Evolutionary conservation across 1,139 yeast species (phyloP).

Genomic region (Komagataea norvegica): DNA sequence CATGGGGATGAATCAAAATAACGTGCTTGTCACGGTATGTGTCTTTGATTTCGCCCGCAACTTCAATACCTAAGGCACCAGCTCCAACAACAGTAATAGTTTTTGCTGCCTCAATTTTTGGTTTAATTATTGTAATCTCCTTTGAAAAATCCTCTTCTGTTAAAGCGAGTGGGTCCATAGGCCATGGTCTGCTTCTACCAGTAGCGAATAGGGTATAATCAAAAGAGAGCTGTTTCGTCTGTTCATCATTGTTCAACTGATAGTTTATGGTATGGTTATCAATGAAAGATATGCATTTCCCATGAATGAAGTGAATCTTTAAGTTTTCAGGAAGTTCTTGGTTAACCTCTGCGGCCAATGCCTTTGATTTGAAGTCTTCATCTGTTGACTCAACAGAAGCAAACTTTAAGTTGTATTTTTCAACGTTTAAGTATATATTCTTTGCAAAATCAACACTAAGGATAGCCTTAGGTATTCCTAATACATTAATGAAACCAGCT

Average conservation of each 20-base stretch:
- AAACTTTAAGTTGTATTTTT: constrained; percentile 24
- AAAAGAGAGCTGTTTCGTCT: constrained; percentile 34
- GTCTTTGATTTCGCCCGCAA: constrained; percentile 30
- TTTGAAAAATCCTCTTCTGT: constrained; percentile 24
- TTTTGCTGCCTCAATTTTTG: constrained; percentile 19
- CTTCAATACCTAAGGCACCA: constrained; percentile 31
- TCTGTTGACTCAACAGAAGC: constrained; percentile 33
- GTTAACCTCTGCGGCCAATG: constrained; percentile 15
- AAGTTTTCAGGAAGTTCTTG: constrained; percentile 19
- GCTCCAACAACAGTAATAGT: constrained; percentile 29
- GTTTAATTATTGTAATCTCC: constrained; percentile 28
- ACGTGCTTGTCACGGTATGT: constrained; percentile 25
- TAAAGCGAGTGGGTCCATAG: constrained; percentile 43
- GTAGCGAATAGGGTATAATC: constrained; percentile 47
- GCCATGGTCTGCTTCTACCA: constrained; percentile 52
- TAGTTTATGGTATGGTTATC: constrained; percentile 27
- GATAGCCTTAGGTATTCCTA: constrained; percentile 48
- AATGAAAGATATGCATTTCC: constrained; percentile 34
- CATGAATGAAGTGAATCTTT: constrained; percentile 36
- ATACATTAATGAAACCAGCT: constrained; percentile 46
- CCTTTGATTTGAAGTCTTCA: constrained; percentile 28
- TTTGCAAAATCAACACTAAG: constrained; percentile 44
- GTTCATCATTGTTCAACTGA: constrained; percentile 13
- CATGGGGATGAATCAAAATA: constrained; percentile 26
- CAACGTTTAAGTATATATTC: constrained; percentile 33